Evolutionary conservation across 169 alveolate species (phyloP), one percentile per base, ranked within the genome.

Genomic region (Cryptosporidium meleagridis): DNA sequence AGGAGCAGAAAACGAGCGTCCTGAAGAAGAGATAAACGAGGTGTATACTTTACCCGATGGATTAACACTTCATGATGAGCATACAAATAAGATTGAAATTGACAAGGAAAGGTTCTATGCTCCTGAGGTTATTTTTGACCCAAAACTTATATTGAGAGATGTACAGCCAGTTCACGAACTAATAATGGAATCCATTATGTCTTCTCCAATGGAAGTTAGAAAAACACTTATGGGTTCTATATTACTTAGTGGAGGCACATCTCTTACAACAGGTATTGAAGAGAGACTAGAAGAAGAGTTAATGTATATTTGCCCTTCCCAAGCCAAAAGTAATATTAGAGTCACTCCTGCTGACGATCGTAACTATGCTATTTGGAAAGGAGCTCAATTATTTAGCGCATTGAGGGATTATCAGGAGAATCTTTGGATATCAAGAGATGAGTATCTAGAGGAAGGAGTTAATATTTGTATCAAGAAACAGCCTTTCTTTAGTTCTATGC

Each of bases 1-100:
- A 35, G 85, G 92, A 48, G 69, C 80, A 33, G 97, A 95, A 45
- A 95, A 95, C 72, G 70, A 80, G 65, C 94, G 95, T 35, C 67
- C 58, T 18, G 87, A 92, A 35, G 91, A 84, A 23, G 95, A 85
- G 53, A 87, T 93, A 58, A 51, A 80, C 16, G 70, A 80, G 52
- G 62, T 65, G 14, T 95, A 95, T 85, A 91, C 92, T 55, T 75
- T 95, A 31, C 97, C 97, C 14, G 97, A 95, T 70, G 97, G 97
- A 8, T 91, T 92, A 68, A 87, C 94, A 53, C 75, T 95, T 73
- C 86, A 95, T 59, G 97, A 95, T 70, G 97, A 95, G 23, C 94
- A 92, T 51, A 87, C 85, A 37, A 73, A 91, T 51, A 52, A 92
- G 12, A 91, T 95, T n/a, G 92, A 87, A 69, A 53, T 95, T 58